Percentiles rank a stretch among this genome's conserved stretches.
Evolutionary conservation across 371 early-diverging fungal species (phyloP).

Genomic region (Fennellomyces sp.): DNA sequence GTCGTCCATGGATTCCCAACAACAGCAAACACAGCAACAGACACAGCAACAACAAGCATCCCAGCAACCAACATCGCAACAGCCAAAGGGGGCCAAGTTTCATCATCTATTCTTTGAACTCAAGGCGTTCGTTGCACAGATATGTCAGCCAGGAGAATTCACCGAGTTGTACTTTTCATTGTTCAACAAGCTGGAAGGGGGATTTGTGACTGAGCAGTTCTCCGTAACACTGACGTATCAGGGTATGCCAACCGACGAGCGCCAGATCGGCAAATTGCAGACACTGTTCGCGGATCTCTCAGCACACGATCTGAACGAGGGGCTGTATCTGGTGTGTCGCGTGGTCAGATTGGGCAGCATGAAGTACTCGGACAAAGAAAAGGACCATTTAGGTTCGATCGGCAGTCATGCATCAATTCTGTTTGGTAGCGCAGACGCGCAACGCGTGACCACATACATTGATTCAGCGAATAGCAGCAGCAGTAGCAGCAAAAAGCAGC

Average conservation of each 20-base stretch:
- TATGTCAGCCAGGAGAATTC: constrained; percentile 65
- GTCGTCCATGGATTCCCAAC: constrained; percentile 1
- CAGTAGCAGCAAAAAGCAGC: constrained; percentile 1
- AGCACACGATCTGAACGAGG: constrained; percentile 50
- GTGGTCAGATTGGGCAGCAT: constrained; percentile 67
- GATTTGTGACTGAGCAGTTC: constrained; percentile 70
- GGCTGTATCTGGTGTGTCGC: constrained; percentile 65
- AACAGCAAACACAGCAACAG: constrained; percentile 5
- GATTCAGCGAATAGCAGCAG: background rate
- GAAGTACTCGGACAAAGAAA: constrained; percentile 59
- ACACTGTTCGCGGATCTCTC: constrained; percentile 66
- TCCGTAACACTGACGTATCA: constrained; percentile 55
- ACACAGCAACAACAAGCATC: constrained; percentile 9
- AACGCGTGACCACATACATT: constrained; percentile 9
- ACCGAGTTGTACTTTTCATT: constrained; percentile 71
- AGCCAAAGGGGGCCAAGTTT: constrained; percentile 42
- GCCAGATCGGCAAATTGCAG: constrained; percentile 51
- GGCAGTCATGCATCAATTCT: constrained; percentile 33
- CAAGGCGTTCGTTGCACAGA: constrained; percentile 66
- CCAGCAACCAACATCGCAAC: background rate
- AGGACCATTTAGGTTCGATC: constrained; percentile 30
- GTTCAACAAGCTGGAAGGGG: constrained; percentile 51
- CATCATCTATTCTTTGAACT: constrained; percentile 64
- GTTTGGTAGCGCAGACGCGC: constrained; percentile 21
- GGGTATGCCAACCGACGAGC: constrained; percentile 62